Base-by-base conservation (phyloP, 768 basidiomycete genomes). In the Sporobolomyces roseus region DNA sequence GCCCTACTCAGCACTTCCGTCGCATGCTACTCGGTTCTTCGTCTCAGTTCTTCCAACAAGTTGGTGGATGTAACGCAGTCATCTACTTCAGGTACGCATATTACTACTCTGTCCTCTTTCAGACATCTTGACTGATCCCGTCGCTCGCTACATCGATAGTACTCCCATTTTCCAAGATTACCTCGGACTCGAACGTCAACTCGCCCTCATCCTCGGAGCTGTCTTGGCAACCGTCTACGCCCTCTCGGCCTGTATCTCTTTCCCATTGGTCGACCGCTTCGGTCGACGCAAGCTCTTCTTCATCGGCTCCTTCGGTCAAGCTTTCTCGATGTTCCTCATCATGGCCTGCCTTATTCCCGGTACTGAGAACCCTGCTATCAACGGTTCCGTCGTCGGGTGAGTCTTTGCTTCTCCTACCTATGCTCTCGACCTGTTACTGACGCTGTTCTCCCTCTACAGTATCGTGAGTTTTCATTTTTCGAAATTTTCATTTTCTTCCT, bases 11-110 rank as follows among this genome's bases (percentile, higher is more conserved):
- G 71, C 78, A 81, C 72, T 72, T 79, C 74, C 78, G 79, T 59
- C 79, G 78, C 72, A 79, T 77, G 72, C 74, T 78, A 43, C 77
- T 82, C 72, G 81, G 80, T 5, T 38, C 51, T 19, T 80, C 79
- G 21, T 79, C 79, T 23, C 81, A 82, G 65, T 74, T 82, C 52
- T 81, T 81, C 80, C 81, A 82, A 71, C 81, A 82, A 65, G 73
- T 81, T 56, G 81, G 81, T 63, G 81, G 79, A 21, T 80, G 80
- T 75, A 80, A 79, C 75, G 79, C 79, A 25, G 80, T 81, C 70
- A 81, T 82, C 62, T 81, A 81, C 75, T 81, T 80, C 76, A 77
- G 43, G 58, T 38, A 23, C 33, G 53, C 5, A 6, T 29, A 19
- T 23, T 9, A 9, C 29, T 30, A 46, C 6, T 6, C 21, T 46